A percentile compares a stretch with the other conserved stretches of the same genome.
Conservation (phyloP, 2,329 filamentous ascomycete genomes). For the Xylariaceae sp. region DNA sequence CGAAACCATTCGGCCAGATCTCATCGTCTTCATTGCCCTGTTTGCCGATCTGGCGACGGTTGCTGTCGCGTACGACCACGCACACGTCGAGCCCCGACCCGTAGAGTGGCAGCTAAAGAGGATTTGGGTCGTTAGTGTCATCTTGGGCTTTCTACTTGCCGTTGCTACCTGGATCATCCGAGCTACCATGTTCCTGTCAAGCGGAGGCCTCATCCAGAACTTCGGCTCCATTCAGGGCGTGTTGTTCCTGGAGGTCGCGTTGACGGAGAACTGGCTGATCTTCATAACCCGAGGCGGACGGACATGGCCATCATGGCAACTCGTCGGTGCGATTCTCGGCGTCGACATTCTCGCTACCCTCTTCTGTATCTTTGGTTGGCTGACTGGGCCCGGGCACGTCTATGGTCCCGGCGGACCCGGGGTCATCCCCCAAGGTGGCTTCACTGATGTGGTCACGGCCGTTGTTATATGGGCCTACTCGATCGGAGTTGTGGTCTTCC, state of each 20-base stretch:
- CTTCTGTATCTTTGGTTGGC: conserved; percentile 72
- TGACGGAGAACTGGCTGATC: conserved; percentile 75
- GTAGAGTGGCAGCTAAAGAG: conserved; percentile 78
- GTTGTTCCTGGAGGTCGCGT: conserved; percentile 66
- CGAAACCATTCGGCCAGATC: conserved; percentile 65
- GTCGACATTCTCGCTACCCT: conserved; percentile 68
- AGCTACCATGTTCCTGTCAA: conserved; percentile 61
- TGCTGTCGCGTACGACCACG: conserved; percentile 73
- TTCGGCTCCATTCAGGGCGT: conserved; percentile 71
- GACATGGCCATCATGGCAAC: conserved; percentile 70
- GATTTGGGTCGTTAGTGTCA: conserved; percentile 71
- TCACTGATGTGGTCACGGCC: conserved; percentile 52
- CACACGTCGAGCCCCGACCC: conserved; percentile 67
- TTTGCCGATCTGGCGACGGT: conserved; percentile 77
- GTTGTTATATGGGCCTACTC: conserved; percentile 62
- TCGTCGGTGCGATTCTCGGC: conserved; percentile 63
- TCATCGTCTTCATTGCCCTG: conserved; percentile 73
- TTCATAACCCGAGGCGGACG: conserved; percentile 69
- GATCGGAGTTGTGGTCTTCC: conserved; percentile 60
- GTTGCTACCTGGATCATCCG: conserved; percentile 68
- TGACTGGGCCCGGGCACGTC: conserved; percentile 39
- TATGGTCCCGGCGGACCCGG: conserved; percentile 35
- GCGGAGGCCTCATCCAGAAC: conserved; percentile 69
- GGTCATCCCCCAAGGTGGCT: conserved; percentile 32
- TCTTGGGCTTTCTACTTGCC: conserved; percentile 64